Conservation (phyloP, 768 basidiomycete species). For the Psilocybe subaeruginosa region DNA sequence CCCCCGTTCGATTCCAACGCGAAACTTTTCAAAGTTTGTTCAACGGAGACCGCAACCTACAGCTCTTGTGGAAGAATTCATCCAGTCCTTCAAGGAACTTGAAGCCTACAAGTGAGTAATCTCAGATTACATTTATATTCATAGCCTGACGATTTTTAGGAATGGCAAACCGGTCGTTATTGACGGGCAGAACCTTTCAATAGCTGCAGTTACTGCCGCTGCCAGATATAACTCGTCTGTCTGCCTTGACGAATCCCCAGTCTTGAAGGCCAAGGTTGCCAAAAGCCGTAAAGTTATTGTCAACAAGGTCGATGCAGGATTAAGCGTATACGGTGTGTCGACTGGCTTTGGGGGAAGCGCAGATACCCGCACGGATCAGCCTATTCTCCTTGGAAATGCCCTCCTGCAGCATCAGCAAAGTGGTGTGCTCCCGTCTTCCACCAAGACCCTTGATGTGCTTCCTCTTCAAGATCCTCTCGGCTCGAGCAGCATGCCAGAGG, state of each 20-base stretch:
- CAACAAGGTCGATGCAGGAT: slow-evolving; percentile 65
- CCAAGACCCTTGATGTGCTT: slow-evolving; percentile 50
- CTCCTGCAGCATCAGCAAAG: slow-evolving; percentile 84
- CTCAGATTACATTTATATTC: not conserved
- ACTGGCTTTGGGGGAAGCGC: slow-evolving; percentile 89
- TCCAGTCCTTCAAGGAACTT: slow-evolving; percentile 63
- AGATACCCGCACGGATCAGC: slow-evolving; percentile 79
- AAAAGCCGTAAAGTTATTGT: slow-evolving; percentile 66
- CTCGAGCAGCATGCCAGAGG: slow-evolving; percentile 77
- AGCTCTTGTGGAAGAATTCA: slow-evolving; percentile 56
- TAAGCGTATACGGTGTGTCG: slow-evolving; percentile 83
- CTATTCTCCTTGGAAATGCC: slow-evolving; percentile 74
- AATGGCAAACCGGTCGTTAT: slow-evolving; percentile 64
- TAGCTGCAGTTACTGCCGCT: slow-evolving; percentile 77
- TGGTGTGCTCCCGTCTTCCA: slow-evolving; percentile 71
- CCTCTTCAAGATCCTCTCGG: slow-evolving; percentile 74
- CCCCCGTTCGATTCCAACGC: slow-evolving; percentile 21
- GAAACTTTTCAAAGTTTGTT: slow-evolving; percentile 22
- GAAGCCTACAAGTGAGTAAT: slow-evolving; percentile 59
- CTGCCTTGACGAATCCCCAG: slow-evolving; percentile 49
- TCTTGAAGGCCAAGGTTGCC: slow-evolving; percentile 54
- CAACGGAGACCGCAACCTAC: slow-evolving; percentile 24
- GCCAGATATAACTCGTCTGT: slow-evolving; percentile 65
- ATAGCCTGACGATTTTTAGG: slow-evolving; percentile 36
- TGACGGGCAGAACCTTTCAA: slow-evolving; percentile 72